Base-by-base conservation (phyloP, 164 flowering plant species). In the Chimonanthus praecox region DNA sequence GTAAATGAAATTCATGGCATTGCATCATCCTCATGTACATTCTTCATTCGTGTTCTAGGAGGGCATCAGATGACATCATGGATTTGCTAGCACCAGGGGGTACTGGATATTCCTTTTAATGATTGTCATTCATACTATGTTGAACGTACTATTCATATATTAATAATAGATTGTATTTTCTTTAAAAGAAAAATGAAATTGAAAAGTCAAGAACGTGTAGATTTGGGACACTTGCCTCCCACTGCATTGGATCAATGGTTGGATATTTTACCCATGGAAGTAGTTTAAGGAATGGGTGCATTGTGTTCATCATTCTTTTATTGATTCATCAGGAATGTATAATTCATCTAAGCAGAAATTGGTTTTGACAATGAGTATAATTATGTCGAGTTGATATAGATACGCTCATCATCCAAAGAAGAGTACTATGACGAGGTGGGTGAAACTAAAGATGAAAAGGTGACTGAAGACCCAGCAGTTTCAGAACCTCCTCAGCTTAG, bases 321-420 rank as follows among this genome's bases (percentile, higher is more conserved):
- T 54, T 54, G 33, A 33, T 33, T 33, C 33, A 1, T 33, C 33
- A 0, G 33, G 33, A 33, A 10, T 62, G 33, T 33, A 33, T 10
- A 62, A 64, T 33, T 33, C 33, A 33, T 33, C 33, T 33, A 47
- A 11, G 20, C 33, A n/a, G 15, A 54, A 2, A 44, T 33, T 63
- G 61, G 5, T 62, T 47, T 54, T 68, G 6, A 66, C 66, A 67
- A 43, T 48, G 66, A 6, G 47, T 65, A 43, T 33, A 63, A 66
- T 46, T 67, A 7, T 72, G 72, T 44, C 0, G 54, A 50, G 44
- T 64, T 71, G 50, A 49, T 64, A 44, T 69, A 94, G 97, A 73
- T 89, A 71, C 76, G 48, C 47, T 83, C 90, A 11, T 81, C 76
- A 46, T 94, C 88, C 50, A 93, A 88, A 61, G 85, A 85, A 64